Evolutionary conservation across 805 yeast species (phyloP).

Genomic region (Candida chauliodis): DNA sequence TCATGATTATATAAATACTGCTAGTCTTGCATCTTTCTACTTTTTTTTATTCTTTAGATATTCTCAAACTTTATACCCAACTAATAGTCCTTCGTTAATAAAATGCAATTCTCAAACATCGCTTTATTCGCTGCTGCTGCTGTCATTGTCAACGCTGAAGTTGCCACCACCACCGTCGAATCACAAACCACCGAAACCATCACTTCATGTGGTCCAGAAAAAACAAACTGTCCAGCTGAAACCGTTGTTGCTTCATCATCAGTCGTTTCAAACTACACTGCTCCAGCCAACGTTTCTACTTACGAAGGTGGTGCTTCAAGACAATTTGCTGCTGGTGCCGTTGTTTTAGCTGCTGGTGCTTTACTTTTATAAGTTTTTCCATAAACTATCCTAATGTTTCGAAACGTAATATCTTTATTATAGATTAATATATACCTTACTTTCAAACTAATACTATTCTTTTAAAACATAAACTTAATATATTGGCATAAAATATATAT

Average conservation of each 20-base stretch:
- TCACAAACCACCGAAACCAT: constrained; percentile 31
- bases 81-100: constrained; percentile 33
- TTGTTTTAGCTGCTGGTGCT: constrained; percentile 48
- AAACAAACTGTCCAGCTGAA: constrained; percentile 39
- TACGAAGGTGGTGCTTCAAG: constrained; percentile 37
- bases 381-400: neutral
- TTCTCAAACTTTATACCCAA: constrained; percentile 16
- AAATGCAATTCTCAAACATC: constrained; percentile 44
- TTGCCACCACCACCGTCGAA: constrained; percentile 30
- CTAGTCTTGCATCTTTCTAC: neutral
- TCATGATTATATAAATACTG: constrained; percentile 1
- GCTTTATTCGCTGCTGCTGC: constrained; percentile 34
- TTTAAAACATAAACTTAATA: too few relatives aligned
- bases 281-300: constrained; percentile 31
- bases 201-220: constrained; percentile 46
- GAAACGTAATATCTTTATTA: too few relatives aligned
- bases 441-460: too few relatives aligned
- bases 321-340: constrained; percentile 42
- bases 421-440: too few relatives aligned
- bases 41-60: constrained; percentile 14
- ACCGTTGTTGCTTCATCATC: constrained; percentile 9
- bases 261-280: constrained; percentile 15
- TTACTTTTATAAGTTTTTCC: constrained; percentile 46
- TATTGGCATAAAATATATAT: too few relatives aligned
- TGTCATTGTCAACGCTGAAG: constrained; percentile 26